Base-by-base conservation (phyloP, 768 basidiomycete genomes). In the Boletus sensibilis region DNA sequence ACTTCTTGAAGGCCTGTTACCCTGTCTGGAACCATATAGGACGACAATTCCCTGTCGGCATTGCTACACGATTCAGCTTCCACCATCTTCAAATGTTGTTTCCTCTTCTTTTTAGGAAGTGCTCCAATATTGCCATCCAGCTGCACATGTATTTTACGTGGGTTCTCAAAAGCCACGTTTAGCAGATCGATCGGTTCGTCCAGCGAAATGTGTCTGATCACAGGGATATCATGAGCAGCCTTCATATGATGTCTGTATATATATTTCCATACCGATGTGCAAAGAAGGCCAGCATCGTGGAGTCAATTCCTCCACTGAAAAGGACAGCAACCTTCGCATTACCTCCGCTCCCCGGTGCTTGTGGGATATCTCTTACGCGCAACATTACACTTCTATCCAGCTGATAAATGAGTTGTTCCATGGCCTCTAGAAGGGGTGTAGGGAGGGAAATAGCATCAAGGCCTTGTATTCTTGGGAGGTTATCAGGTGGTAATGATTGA, bases 271-370 rank as follows among this genome's bases (percentile, higher is more conserved):
- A 91, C 88, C 76, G 77, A 64, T 95, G 82, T 1, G 93, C 90
- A 6, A 99, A 76, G 65, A 82, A 87, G 0, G 95, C 85, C 8
- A 98, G 64, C 39, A 91, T 75, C 1, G 95, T 88, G 12, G 88
- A 98, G 68, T 99, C 97, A 42, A 99, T 92, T 0, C 97, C 97
- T 31, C 97, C 97, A 37, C 93, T 96, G 71, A 98, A 99, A 10
- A 99, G 79, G 10, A 99, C 79, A 2, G 89, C 94, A 3, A 97
- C 77, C 50, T 87, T 79, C 5, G 87, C 78, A 48, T 76, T 69
- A 8, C 76, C 76, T 50, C 65, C 52, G 4, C 55, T 56, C 13
- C 56, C 60, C 52, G 60, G 80, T 79, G 66, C 49, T 40, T 68
- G 67, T 14, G 92, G 91, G 33, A 96, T 88, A 67, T 90, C 76